These are phyloP conservation scores for Trichophyton rubrum DNA, from an alignment of 2,329 filamentous ascomycete species.

Conservation along the genomic window DNA sequence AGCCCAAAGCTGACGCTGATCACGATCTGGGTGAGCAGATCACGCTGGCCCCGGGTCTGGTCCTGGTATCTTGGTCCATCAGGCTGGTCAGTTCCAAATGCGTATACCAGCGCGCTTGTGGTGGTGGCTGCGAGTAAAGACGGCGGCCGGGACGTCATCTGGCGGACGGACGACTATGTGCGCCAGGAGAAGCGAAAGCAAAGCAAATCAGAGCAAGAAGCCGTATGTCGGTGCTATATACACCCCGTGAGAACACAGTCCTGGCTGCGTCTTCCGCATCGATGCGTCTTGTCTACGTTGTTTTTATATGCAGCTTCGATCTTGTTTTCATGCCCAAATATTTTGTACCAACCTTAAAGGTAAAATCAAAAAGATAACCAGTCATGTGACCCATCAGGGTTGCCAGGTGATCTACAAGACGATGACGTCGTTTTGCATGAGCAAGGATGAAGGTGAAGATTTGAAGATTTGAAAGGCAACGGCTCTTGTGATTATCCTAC, in stretches of 20 bases:
- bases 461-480: too few relatives aligned
- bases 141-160: slow-evolving; percentile 9
- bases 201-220: not conserved
- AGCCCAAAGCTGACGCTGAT: slow-evolving; percentile 33
- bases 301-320: not conserved
- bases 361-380: not conserved
- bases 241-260: not conserved
- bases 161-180: not conserved
- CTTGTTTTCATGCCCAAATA: not conserved
- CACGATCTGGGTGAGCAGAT: slow-evolving; percentile 34
- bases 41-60: slow-evolving; percentile 25
- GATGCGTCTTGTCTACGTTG: not conserved
- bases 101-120: slow-evolving; percentile 9
- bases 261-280: not conserved
- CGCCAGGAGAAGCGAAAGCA: not conserved
- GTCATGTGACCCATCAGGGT: not conserved
- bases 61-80: slow-evolving; percentile 20
- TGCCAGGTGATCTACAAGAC: not conserved
- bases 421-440: not conserved
- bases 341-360: not conserved
- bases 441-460: too few relatives aligned
- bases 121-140: slow-evolving; percentile 14
- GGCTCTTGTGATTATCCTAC: not conserved
- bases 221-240: not conserved
- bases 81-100: slow-evolving; percentile 10